phyloP scores from a whole-genome alignment of 176 grass and related monocot genomes.

The Tillandsia fasciculata region DNA sequence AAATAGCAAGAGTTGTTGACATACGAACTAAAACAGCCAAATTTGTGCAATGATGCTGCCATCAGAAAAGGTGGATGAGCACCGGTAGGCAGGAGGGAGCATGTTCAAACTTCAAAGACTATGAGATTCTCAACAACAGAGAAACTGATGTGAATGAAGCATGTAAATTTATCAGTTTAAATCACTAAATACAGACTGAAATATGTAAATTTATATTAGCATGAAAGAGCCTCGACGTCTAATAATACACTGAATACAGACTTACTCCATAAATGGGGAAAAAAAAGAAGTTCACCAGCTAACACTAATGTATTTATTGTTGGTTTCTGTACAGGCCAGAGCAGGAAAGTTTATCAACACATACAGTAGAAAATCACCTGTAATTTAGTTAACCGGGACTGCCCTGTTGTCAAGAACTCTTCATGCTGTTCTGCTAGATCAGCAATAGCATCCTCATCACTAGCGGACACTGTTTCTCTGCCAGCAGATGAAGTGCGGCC shows the following conservation, averaged over 20 bases:
- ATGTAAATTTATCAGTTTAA: too few species aligned
- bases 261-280: neutral
- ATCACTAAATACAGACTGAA: too few species aligned
- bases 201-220: too few species aligned
- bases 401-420: slow-evolving; percentile 46
- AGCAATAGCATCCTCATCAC: slow-evolving; percentile 55
- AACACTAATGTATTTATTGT: neutral
- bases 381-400: slow-evolving; percentile 57
- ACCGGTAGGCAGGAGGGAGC: too few species aligned
- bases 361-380: slow-evolving; percentile 35
- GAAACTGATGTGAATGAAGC: too few species aligned
- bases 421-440: slow-evolving; percentile 63
- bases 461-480: slow-evolving; percentile 36
- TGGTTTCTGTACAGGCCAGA: neutral
- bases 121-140: too few species aligned
- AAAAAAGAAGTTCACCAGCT: neutral
- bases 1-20: neutral
- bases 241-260: too few species aligned
- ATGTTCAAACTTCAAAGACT: too few species aligned
- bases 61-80: too few species aligned
- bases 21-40: neutral
- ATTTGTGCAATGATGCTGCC: neutral
- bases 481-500: slow-evolving; percentile 28
- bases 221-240: too few species aligned
- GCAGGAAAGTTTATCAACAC: slow-evolving; percentile 11